These are phyloP conservation scores for Peniophora sp. DNA, from an alignment of 1,284 basidiomycete species.

Conservation along the genomic window DNA sequence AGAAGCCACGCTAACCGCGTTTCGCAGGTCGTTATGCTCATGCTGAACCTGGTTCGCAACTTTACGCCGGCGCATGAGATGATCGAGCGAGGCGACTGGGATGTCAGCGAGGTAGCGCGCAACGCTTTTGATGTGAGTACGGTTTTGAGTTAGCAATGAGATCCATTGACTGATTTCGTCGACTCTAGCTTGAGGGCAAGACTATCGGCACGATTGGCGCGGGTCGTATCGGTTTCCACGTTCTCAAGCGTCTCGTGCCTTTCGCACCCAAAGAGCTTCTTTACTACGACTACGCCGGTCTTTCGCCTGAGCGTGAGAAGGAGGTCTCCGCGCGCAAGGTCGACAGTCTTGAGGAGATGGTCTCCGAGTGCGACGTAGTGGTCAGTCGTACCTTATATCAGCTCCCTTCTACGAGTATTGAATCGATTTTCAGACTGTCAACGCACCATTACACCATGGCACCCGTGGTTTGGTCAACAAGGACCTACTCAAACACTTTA, in stretches of 20 bases:
- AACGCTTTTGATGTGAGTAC: conserved; percentile 61
- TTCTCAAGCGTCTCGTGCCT: conserved; percentile 81
- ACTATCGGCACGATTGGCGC: conserved; percentile 85
- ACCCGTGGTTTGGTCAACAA: conserved; percentile 78
- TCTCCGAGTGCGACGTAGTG: conserved; percentile 76
- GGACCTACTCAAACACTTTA: conserved; percentile 83
- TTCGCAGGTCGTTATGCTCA: conserved; percentile 76
- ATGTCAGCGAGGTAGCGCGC: conserved; percentile 74
- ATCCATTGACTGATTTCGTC: no score
- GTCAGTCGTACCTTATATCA: no score
- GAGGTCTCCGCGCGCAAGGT: conserved; percentile 71
- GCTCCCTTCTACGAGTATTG: no score
- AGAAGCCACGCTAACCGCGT: not conserved
- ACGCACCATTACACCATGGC: conserved; percentile 87
- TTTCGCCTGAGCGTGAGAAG: conserved; percentile 49
- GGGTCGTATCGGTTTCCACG: conserved; percentile 85
- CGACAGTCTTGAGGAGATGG: conserved; percentile 73
- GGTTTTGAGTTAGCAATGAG: no score
- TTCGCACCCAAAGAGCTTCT: conserved; percentile 90
- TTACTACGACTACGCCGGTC: conserved; percentile 77
- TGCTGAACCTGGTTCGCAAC: conserved; percentile 83
- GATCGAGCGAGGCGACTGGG: conserved; percentile 79
- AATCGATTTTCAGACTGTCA: conserved; percentile 46
- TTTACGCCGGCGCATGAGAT: conserved; percentile 80
- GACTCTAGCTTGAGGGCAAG: conserved; percentile 65